phyloP scores from a whole-genome alignment of 164 flowering plant species.

The Pachysandra terminalis region DNA sequence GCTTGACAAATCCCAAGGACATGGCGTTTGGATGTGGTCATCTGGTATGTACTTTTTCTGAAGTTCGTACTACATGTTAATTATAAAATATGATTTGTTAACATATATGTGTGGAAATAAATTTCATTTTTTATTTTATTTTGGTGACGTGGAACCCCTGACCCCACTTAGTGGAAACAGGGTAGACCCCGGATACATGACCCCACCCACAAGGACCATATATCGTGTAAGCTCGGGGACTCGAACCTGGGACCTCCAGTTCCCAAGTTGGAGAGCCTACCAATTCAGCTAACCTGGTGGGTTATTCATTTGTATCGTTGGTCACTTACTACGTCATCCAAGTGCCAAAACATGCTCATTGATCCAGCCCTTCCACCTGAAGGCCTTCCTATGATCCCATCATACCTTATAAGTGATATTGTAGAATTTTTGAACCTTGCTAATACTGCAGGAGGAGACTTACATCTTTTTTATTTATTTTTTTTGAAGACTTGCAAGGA shows the following conservation, averaged over 20 bases:
- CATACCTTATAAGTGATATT: too few species aligned
- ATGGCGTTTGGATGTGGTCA: conserved; percentile 96
- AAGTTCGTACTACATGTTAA: not conserved
- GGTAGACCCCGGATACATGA: too few species aligned
- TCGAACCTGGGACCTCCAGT: too few species aligned
- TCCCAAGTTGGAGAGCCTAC: too few species aligned
- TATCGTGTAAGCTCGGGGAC: too few species aligned
- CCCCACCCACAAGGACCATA: too few species aligned
- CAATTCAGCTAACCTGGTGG: too few species aligned
- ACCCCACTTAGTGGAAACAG: too few species aligned
- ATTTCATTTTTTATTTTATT: too few species aligned
- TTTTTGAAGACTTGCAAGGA: conserved; percentile 68
- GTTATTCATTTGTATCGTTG: not conserved
- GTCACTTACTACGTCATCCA: not conserved
- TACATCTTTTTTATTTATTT: not conserved
- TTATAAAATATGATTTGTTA: not conserved
- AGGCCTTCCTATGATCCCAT: not conserved
- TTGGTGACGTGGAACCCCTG: too few species aligned
- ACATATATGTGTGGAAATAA: not conserved
- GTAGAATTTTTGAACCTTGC: not conserved
- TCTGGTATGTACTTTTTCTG: conserved; percentile 38
- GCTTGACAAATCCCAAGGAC: conserved; percentile 76
- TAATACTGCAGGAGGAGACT: not conserved
- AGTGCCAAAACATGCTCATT: not conserved
- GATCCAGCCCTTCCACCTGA: not conserved